These are phyloP conservation scores for Deinandra increscens DNA, from an alignment of 129 eudicot genomes.

Conservation along the genomic window DNA sequence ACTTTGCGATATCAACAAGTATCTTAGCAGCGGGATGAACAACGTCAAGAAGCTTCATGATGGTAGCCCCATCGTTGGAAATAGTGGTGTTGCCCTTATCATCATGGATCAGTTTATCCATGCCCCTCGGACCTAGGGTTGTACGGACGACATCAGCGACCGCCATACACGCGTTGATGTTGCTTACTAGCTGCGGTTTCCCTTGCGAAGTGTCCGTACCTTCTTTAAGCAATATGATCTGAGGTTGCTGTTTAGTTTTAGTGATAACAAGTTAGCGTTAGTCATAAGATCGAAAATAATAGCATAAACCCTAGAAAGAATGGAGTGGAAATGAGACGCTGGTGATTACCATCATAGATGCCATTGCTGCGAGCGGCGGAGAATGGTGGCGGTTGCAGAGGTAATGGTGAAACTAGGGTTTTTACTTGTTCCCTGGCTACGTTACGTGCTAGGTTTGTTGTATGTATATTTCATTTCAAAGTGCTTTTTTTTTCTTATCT, in stretches of 20 bases:
- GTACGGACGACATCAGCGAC: constrained; percentile 97
- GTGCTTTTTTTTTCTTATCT: no score
- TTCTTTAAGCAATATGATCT: constrained; percentile 91
- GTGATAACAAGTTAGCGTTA: neutral
- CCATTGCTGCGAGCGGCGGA: constrained; percentile 33
- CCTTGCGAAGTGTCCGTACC: constrained; percentile 99
- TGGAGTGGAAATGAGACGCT: neutral
- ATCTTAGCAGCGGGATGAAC: constrained; percentile 96
- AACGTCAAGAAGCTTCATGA: constrained; percentile 96
- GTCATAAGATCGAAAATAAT: neutral
- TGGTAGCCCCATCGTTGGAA: constrained; percentile 97
- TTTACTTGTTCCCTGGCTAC: neutral
- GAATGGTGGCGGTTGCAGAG: constrained; percentile 8
- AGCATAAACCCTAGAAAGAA: neutral
- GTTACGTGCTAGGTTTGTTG: neutral
- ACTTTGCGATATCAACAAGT: constrained; percentile 95
- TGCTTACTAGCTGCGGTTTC: constrained; percentile 85
- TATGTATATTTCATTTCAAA: no score
- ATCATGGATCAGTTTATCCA: constrained; percentile 98
- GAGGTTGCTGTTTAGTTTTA: constrained; percentile 83
- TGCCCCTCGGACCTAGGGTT: constrained; percentile 93
- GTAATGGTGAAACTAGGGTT: constrained; percentile 18
- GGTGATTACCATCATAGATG: constrained; percentile 38
- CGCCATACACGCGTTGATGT: constrained; percentile 88
- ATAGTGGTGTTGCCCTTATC: constrained; percentile 94